These are phyloP conservation scores for Candida broadrunensis DNA, from an alignment of 805 yeast genomes.

Conservation along the genomic window DNA sequence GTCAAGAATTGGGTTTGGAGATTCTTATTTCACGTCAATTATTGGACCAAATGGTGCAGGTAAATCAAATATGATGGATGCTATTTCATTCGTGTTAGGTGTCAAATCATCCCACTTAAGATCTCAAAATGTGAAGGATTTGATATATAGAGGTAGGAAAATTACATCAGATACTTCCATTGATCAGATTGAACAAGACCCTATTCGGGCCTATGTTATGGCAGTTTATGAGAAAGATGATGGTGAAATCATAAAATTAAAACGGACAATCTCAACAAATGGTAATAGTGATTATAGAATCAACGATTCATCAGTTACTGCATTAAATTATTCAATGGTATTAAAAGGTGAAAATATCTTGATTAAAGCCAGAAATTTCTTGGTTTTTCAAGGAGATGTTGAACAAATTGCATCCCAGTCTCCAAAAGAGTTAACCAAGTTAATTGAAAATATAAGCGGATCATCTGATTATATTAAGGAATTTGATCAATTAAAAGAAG, in stretches of 20 bases:
- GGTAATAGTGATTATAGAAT: conserved; percentile 71
- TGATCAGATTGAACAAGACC: conserved; percentile 29
- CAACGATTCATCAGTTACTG: conserved; percentile 58
- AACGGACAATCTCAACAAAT: conserved; percentile 53
- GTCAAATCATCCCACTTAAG: conserved; percentile 72
- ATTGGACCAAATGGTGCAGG: conserved; percentile 99
- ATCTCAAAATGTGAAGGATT: conserved; percentile 67
- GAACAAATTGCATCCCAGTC: conserved; percentile 90
- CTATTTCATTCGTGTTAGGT: conserved; percentile 92
- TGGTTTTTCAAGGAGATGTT: conserved; percentile 96
- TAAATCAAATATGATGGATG: conserved; percentile 96
- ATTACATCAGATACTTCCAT: conserved; percentile 11
- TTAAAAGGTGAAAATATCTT: conserved; percentile 77
- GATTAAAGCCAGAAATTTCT: conserved; percentile 84
- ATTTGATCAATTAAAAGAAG: conserved; percentile 62
- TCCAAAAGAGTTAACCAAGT: conserved; percentile 64
- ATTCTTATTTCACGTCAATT: conserved; percentile 79
- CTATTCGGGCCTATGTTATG: conserved; percentile 66
- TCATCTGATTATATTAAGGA: conserved; percentile 65
- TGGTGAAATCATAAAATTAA: conserved; percentile 58
- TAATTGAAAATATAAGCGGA: conserved; percentile 84
- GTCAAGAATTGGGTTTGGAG: conserved; percentile 76
- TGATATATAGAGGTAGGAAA: conserved; percentile 69
- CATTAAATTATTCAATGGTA: conserved; percentile 59
- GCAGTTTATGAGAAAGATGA: conserved; percentile 67